These are phyloP conservation scores for Mycena kentingensis DNA, from an alignment of 768 basidiomycete species.

Conservation along the genomic window DNA sequence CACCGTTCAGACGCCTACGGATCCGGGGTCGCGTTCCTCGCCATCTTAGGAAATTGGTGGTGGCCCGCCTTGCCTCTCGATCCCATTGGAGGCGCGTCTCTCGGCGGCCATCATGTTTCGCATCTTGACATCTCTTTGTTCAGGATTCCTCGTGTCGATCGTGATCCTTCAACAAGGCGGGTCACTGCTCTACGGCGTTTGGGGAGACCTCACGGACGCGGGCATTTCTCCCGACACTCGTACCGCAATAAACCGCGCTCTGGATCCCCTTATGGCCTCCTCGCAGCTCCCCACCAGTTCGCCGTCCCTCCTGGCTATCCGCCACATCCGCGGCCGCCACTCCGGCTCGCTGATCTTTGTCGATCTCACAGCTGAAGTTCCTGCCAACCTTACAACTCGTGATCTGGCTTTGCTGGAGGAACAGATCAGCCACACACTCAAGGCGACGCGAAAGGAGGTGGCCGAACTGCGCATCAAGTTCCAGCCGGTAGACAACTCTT, in stretches of 20 bases:
- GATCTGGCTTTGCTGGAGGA: conserved; percentile 64
- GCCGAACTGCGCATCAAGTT: conserved; percentile 74
- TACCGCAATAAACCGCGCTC: conserved; percentile 51
- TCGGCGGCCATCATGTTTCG: conserved; percentile 3
- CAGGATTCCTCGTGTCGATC: conserved; percentile 85
- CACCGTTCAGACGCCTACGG: conserved; percentile 98
- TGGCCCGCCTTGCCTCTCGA: conserved; percentile 89
- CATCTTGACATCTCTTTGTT: conserved; percentile 5
- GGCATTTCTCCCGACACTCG: conserved; percentile 64
- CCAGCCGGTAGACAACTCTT: conserved; percentile 38
- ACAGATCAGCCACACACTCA: conserved; percentile 57
- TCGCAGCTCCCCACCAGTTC: conserved; percentile 27
- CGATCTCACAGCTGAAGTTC: conserved; percentile 77
- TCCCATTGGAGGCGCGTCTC: conserved; percentile 80
- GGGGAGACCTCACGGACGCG: conserved; percentile 83
- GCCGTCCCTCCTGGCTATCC: conserved; percentile 46
- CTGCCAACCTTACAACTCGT: conserved; percentile 54
- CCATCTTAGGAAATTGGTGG: conserved; percentile 87
- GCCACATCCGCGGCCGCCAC: conserved; percentile 68
- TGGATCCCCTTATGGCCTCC: conserved; percentile 54
- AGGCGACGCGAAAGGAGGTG: conserved; percentile 61
- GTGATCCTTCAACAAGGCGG: conserved; percentile 84
- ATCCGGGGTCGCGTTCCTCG: conserved; percentile 85
- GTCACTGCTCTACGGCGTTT: conserved; percentile 63
- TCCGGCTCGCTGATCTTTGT: conserved; percentile 83